These are phyloP conservation scores for Epichloe typhina DNA, from an alignment of 2,329 filamentous ascomycete genomes.

Conservation along the genomic window DNA sequence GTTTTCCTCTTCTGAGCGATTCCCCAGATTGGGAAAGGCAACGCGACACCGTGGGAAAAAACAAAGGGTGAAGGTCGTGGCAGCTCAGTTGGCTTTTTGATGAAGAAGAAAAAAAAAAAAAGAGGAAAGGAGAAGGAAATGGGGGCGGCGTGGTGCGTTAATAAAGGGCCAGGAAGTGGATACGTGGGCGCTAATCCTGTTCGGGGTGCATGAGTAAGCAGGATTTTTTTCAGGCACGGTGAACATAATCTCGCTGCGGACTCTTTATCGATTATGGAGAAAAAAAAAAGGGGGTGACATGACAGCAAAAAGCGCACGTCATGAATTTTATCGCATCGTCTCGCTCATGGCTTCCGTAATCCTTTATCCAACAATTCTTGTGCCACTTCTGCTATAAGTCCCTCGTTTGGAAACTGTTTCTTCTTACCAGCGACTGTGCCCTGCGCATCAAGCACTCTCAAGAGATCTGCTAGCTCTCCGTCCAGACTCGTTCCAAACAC, in stretches of 20 bases:
- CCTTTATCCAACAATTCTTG: slow-evolving; percentile 38
- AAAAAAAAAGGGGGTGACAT: too few relatives aligned
- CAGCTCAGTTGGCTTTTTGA: slow-evolving; percentile 52
- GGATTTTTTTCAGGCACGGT: neutral
- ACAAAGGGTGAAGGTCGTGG: slow-evolving; percentile 46
- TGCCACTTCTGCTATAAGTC: slow-evolving; percentile 43
- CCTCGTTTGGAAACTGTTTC: slow-evolving; percentile 41
- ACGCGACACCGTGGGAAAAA: slow-evolving; percentile 43
- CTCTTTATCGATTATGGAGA: neutral
- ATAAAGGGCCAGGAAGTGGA: slow-evolving; percentile 12
- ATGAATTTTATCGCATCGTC: too few relatives aligned
- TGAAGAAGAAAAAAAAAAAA: slow-evolving; percentile 33
- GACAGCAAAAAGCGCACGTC: too few relatives aligned
- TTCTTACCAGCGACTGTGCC: slow-evolving; percentile 48
- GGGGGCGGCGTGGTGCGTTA: slow-evolving; percentile 10
- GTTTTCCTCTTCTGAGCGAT: slow-evolving; percentile 44
- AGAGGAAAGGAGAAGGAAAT: slow-evolving; percentile 17
- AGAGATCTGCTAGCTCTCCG: slow-evolving; percentile 69
- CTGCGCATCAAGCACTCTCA: slow-evolving; percentile 62
- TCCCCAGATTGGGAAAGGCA: slow-evolving; percentile 40
- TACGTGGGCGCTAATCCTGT: slow-evolving; percentile 10
- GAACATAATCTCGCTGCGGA: too few relatives aligned
- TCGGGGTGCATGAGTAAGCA: slow-evolving; percentile 5
- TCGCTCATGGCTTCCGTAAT: slow-evolving; percentile 21
- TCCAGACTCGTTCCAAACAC: slow-evolving; percentile 56